Conservation (phyloP, 495 filamentous ascomycete species). For the Pyrenopolyporus hunteri region DNA sequence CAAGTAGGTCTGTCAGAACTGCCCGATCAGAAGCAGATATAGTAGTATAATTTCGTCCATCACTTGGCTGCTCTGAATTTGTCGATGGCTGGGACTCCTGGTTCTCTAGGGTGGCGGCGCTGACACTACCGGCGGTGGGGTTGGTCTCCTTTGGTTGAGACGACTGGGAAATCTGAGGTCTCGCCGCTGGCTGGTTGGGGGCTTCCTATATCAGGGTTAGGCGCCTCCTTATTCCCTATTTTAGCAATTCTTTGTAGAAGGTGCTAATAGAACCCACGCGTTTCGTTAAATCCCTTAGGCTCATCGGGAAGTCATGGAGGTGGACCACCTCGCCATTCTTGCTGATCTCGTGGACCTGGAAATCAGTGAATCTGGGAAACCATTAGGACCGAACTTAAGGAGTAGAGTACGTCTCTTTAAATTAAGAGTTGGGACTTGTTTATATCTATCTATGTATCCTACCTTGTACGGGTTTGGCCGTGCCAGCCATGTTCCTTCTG, state of each 20-base stretch:
- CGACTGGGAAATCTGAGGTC: slow-evolving; percentile 1
- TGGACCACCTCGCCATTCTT: slow-evolving; percentile 81
- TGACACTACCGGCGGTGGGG: not conserved
- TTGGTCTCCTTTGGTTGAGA: not conserved
- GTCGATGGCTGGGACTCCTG: not conserved
- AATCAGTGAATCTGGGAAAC: slow-evolving; percentile 81
- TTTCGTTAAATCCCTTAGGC: slow-evolving; percentile 29
- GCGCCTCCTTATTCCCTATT: not conserved
- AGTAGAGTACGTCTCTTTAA: not conserved
- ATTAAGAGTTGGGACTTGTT: not conserved
- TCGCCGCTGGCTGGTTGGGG: slow-evolving; percentile 5
- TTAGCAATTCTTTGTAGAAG: not conserved
- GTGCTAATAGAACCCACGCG: slow-evolving; percentile 8
- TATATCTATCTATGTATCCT: not conserved
- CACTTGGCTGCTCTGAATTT: slow-evolving; percentile 1
- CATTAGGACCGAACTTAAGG: slow-evolving; percentile 22
- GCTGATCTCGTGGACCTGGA: slow-evolving; percentile 90
- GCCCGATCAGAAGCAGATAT: slow-evolving; percentile 32
- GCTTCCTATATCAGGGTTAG: slow-evolving; percentile 10
- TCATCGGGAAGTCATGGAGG: slow-evolving; percentile 58
- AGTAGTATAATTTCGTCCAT: slow-evolving; percentile 19
- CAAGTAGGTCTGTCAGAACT: slow-evolving; percentile 39
- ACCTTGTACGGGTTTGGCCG: slow-evolving; percentile 41
- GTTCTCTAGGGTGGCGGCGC: not conserved
- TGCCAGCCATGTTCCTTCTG: slow-evolving; percentile 36